These are phyloP conservation scores for Pisolithus sp. DNA, from an alignment of 768 basidiomycete genomes.

Conservation along the genomic window DNA sequence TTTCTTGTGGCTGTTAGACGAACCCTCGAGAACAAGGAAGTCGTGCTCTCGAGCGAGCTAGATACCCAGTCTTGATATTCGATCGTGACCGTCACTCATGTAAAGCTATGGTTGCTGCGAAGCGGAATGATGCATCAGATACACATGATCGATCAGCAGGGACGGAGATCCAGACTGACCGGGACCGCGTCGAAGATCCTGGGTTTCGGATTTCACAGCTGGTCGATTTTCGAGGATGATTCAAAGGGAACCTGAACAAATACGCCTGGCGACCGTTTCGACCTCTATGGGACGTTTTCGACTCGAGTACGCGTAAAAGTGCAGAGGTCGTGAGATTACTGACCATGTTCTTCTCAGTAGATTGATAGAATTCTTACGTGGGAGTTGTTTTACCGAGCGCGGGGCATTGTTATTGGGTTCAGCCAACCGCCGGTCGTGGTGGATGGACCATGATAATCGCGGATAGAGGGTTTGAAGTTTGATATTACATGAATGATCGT, in stretches of 20 bases:
- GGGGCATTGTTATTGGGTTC: background rate
- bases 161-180: slow-evolving; percentile 31
- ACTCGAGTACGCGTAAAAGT: slow-evolving; percentile 3
- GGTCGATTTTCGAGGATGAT: slow-evolving; percentile 72
- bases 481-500: background rate
- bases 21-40: slow-evolving; percentile 83
- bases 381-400: slow-evolving; percentile 27
- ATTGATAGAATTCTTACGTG: slow-evolving; percentile 44
- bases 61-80: slow-evolving; percentile 67
- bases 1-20: slow-evolving; percentile 8
- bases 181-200: slow-evolving; percentile 79
- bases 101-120: too few relatives aligned
- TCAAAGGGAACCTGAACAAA: slow-evolving; percentile 54
- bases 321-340: slow-evolving; percentile 8
- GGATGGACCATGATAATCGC: too few relatives aligned
- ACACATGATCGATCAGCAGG: slow-evolving; percentile 5
- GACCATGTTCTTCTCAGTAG: slow-evolving; percentile 54
- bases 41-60: slow-evolving; percentile 64
- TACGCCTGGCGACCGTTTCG: slow-evolving; percentile 66
- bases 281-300: slow-evolving; percentile 46
- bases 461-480: background rate
- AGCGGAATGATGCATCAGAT: background rate
- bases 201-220: slow-evolving; percentile 55
- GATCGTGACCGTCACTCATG: slow-evolving; percentile 60
- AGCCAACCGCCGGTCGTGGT: too few relatives aligned